Evolutionary conservation across 352 stramenopile genomes (phyloP).

Genomic region (Phytopythium litorale): DNA sequence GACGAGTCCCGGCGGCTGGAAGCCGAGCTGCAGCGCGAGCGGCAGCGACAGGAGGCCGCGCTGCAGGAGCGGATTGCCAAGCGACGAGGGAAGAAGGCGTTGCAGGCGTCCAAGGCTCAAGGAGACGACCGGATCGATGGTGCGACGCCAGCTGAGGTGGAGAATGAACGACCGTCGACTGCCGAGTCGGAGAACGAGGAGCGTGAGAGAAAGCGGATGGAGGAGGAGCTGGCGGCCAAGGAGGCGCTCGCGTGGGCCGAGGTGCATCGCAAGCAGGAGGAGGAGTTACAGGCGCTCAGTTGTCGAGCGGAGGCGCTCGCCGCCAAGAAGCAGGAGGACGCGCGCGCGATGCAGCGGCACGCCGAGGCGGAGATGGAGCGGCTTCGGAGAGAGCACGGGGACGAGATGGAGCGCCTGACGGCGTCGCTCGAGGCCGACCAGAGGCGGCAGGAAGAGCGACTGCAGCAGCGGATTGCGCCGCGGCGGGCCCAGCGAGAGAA

Average conservation of each 20-base stretch:
- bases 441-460: conserved; percentile 55
- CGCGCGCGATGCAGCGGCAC: conserved; percentile 32
- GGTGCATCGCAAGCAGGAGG: conserved; percentile 33
- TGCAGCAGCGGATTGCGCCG: conserved; percentile 59
- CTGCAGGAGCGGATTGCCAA: conserved; percentile 52
- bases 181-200: conserved; percentile 15
- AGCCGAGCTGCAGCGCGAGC: conserved; percentile 24
- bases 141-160: background rate
- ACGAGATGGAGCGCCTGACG: conserved; percentile 41
- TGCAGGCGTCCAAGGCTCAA: conserved; percentile 8
- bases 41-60: conserved; percentile 44
- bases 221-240: conserved; percentile 29
- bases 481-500: conserved; percentile 28
- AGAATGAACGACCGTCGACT: background rate
- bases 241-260: conserved; percentile 31
- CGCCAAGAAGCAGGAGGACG: conserved; percentile 34
- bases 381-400: conserved; percentile 53
- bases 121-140: background rate
- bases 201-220: conserved; percentile 25
- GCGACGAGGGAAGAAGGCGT: conserved; percentile 35
- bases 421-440: conserved; percentile 50
- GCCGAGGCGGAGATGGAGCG: conserved; percentile 52
- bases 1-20: conserved; percentile 25
- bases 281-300: conserved; percentile 29
- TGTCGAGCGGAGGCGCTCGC: conserved; percentile 12